phyloP scores from a whole-genome alignment of 2,329 filamentous ascomycete genomes.

The Pyrenophora tritici-repentis region DNA sequence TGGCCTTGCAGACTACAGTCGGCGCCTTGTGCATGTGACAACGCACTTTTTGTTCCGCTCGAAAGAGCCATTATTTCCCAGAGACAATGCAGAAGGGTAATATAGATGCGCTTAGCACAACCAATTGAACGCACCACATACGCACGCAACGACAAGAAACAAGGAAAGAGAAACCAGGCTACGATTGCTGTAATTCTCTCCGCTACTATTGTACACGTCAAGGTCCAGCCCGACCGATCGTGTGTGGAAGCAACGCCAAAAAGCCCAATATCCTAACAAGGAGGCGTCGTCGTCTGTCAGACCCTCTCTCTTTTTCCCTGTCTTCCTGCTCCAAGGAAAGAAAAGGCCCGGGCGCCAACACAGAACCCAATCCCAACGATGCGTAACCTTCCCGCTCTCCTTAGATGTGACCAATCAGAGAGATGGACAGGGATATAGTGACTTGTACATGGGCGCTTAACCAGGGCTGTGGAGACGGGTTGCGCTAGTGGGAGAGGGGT shows the following conservation, averaged over 20 bases:
- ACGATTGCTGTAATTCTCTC: neutral
- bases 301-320: neutral
- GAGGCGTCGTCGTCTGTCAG: neutral
- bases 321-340: neutral
- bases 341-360: neutral
- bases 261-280: neutral
- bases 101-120: slow-evolving; percentile 7
- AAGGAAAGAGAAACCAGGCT: neutral
- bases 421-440: slow-evolving; percentile 8
- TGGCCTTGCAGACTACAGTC: neutral
- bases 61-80: slow-evolving; percentile 8
- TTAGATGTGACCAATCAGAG: slow-evolving; percentile 25
- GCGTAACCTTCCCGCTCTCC: slow-evolving; percentile 32
- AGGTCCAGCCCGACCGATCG: too few species aligned
- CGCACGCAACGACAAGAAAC: neutral
- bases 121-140: neutral
- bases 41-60: neutral
- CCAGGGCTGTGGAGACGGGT: slow-evolving; percentile 14
- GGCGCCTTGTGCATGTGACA: neutral
- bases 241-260: too few species aligned
- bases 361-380: slow-evolving; percentile 16
- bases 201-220: neutral
- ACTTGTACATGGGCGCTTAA: slow-evolving; percentile 19
- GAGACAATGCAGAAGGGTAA: slow-evolving; percentile 6
- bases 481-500: slow-evolving; percentile 1